Evolutionary conservation across 2,329 filamentous ascomycete genomes (phyloP), one percentile per base, ranked within the genome.

Genomic region (Orbilia blumenaviensis): DNA sequence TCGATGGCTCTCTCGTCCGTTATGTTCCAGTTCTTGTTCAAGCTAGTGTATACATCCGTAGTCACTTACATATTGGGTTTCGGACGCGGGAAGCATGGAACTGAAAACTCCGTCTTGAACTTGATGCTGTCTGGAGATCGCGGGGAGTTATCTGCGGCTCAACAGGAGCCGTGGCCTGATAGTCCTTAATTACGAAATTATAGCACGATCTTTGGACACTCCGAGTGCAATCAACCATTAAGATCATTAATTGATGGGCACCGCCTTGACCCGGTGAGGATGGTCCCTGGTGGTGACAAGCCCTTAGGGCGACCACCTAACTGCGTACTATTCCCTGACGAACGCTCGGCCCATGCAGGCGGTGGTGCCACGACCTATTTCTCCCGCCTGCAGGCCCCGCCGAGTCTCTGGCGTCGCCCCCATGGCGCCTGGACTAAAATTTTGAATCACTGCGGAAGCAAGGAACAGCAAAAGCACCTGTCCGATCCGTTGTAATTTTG

Each of bases 281-380:
- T 74, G 62, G 69, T 61, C 32, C 16, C 46, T 41, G 29, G 64
- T 50, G 25, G 38, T 29, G 41, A 60, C 23, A 10, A 42, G 21
- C 8, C 23, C 36, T 34, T 41, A 36, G 56, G 34, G 48, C 46
- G 66, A 46, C 42, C 36, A 63, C n/a, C n/a, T n/a, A n/a, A n/a
- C n/a, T n/a, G n/a, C n/a, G n/a, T n/a, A n/a, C 42, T n/a, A 29
- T 62, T 52, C 42, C 46, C 58, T 72, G 67, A 48, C 41, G 21
- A 67, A 63, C 62, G 29, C 41, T 42, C 36, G 34, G 54, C 64
- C 64, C 64, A 58, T 67, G 64, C 41, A 48, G 48, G 46, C 36
- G 63, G 61, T 73, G 61, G 71, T 75, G 63, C 71, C 71, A 75
- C 71, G 71, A 75, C 46, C 23, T 50, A 64, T 75, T 75, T 73